Base-by-base conservation (phyloP, 192 early-diverging fungal species). In the Linnemannia hyalina region DNA sequence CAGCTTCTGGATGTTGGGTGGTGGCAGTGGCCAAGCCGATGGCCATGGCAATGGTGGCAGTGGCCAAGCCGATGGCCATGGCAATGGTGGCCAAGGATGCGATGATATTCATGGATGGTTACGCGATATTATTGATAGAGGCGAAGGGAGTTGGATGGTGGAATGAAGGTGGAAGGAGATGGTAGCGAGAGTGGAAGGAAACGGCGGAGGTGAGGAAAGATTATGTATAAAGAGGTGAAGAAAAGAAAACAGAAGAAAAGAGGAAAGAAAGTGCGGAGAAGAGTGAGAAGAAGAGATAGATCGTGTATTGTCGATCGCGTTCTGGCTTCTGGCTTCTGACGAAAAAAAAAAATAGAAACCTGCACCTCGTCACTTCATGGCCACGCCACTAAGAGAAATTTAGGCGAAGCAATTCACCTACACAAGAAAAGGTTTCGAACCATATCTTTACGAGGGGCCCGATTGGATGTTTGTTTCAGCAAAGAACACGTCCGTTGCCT, bases 31-130 rank as follows among this genome's bases (percentile, higher is more conserved):
- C 81, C 55, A 82, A 8, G 7, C 75, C 26, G 35, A 73, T 41
- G 74, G 46, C 54, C 74, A 75, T 65, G 69, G 70, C 74, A 2
- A 76, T 32, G 26, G 70, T 20, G 29, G 57, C 47, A 29, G 69
- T 68, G 41, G 76, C 81, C 55, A 82, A 8, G 7, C 75, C 26
- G 35, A 73, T 41, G 74, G 46, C 54, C 74, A 75, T 65, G 69
- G 70, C 74, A 2, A 76, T 32, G 26, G 70, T 20, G 29, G 57
- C 47, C 15, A 68, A 36, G 42, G 63, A 13, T 65, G 60, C 7
- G 73, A 75, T 38, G 73, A 75, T 38, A 16, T 70, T 81, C 74
- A 81, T 81, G 36, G 36, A 9, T 15, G 46, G 57, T 52, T 18
- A 52, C 16, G 18, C 49, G 49, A 52, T 52, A 52, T 52, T 52